phyloP scores from a whole-genome alignment of 306 rosid species.

The Dryas alaskensis region DNA sequence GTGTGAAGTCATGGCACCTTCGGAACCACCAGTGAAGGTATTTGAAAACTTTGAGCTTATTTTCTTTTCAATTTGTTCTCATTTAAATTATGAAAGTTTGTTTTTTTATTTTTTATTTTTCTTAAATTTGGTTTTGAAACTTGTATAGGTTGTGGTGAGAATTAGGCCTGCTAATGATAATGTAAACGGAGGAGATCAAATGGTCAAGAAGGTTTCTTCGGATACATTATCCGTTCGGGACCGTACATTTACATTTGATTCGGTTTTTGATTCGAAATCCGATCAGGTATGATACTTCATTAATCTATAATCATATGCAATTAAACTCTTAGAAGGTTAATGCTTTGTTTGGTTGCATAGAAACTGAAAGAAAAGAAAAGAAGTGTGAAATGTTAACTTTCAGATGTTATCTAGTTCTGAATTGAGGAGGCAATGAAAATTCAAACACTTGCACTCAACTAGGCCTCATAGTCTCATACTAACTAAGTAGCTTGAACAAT shows the following conservation, averaged over 20 bases:
- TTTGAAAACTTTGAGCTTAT: neutral
- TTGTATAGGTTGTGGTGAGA: conserved; percentile 70
- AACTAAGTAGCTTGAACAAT: neutral
- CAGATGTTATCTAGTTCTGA: neutral
- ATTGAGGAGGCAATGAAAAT: neutral
- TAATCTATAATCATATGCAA: neutral
- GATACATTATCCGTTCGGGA: conserved; percentile 54
- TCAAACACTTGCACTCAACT: neutral
- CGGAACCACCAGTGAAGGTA: conserved; percentile 37
- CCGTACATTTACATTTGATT: conserved; percentile 59
- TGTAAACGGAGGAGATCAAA: conserved; percentile 44
- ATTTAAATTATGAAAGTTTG: neutral
- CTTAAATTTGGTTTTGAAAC: conserved; percentile 2
- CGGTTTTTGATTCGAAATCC: conserved; percentile 67
- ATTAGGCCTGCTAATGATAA: conserved; percentile 55
- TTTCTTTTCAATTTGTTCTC: neutral
- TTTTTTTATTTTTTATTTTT: neutral
- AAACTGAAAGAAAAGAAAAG: neutral
- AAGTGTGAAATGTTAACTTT: neutral
- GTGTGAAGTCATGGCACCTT: conserved; percentile 12
- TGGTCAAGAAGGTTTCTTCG: conserved; percentile 64
- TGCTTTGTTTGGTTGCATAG: neutral
- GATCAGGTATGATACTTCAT: conserved; percentile 46
- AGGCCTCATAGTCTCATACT: neutral
- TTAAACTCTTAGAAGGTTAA: neutral